Percentiles rank a stretch among this genome's conserved stretches.
These are phyloP conservation scores for Allium fistulosum DNA, from an alignment of 106 monocot species.

Conservation along the genomic window DNA sequence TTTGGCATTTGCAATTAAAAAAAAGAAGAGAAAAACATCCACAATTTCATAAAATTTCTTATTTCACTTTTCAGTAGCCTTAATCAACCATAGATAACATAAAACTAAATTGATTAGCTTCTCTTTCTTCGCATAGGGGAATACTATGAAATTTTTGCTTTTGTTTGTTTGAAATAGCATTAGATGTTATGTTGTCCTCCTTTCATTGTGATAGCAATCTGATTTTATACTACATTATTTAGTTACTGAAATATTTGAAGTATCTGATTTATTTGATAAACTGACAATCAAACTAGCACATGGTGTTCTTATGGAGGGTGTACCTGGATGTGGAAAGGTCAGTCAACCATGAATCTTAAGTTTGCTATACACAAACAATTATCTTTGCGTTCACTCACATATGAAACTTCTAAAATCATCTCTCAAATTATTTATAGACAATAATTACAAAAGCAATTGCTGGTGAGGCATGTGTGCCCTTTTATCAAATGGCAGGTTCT, in stretches of 20 bases:
- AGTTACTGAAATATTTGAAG: slow-evolving; percentile 80
- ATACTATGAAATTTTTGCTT: no score
- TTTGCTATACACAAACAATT: slow-evolving; percentile 3
- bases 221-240: slow-evolving; percentile 4
- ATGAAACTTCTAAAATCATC: no score
- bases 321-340: slow-evolving; percentile 88
- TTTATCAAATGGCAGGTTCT: slow-evolving; percentile 90
- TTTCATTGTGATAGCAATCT: not conserved
- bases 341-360: slow-evolving; percentile 7
- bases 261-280: slow-evolving; percentile 81
- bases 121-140: no score
- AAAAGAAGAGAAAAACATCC: no score
- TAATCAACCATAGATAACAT: no score
- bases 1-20: no score
- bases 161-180: no score
- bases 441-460: slow-evolving; percentile 85
- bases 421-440: slow-evolving; percentile 33
- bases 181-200: no score
- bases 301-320: slow-evolving; percentile 77
- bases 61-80: no score
- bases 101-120: no score
- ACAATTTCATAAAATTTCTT: no score
- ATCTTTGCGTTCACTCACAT: not conserved
- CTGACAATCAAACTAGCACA: slow-evolving; percentile 72
- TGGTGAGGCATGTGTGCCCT: slow-evolving; percentile 91